A percentile compares a stretch with the other conserved stretches of the same genome.
phyloP scores from a whole-genome alignment of 805 yeast species.

The Yarrowia alimentaria region DNA sequence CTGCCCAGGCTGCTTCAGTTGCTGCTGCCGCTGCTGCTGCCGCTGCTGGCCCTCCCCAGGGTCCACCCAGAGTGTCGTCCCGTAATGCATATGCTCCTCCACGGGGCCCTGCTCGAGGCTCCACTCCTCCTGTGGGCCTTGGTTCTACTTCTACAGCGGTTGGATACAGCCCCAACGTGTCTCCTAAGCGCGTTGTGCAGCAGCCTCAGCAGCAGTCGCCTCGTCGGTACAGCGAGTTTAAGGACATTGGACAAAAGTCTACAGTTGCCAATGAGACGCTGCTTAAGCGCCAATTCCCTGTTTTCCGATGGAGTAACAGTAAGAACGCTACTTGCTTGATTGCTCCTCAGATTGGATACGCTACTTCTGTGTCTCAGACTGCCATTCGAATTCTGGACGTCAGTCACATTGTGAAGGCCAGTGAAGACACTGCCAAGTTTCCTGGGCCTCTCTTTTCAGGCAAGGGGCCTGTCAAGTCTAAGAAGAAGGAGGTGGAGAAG shows the following conservation, averaged over 20 bases:
- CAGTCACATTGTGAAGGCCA: conserved; percentile 36
- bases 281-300: conserved; percentile 65
- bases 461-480: conserved; percentile 46
- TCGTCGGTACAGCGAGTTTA: conserved; percentile 20
- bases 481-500: conserved; percentile 64
- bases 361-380: conserved; percentile 38
- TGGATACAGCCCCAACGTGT: conserved; percentile 15
- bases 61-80: conserved; percentile 15
- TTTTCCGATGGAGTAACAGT: conserved; percentile 64
- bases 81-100: conserved; percentile 27
- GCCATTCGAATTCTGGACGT: conserved; percentile 36
- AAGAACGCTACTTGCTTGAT: conserved; percentile 47
- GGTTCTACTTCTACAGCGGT: background rate
- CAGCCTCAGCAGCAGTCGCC: conserved; percentile 1
- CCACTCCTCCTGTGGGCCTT: conserved; percentile 21
- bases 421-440: conserved; percentile 43
- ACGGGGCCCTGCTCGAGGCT: conserved; percentile 13
- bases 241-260: conserved; percentile 21
- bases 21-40: conserved; percentile 10
- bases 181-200: conserved; percentile 20
- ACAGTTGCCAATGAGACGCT: conserved; percentile 43
- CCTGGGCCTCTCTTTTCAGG: conserved; percentile 66
- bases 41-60: conserved; percentile 5
- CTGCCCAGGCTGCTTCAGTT: conserved; percentile 7
- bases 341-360: conserved; percentile 44